These are phyloP conservation scores for Paecilomyces fulvus DNA, from an alignment of 2,329 filamentous ascomycete genomes.

Conservation along the genomic window DNA sequence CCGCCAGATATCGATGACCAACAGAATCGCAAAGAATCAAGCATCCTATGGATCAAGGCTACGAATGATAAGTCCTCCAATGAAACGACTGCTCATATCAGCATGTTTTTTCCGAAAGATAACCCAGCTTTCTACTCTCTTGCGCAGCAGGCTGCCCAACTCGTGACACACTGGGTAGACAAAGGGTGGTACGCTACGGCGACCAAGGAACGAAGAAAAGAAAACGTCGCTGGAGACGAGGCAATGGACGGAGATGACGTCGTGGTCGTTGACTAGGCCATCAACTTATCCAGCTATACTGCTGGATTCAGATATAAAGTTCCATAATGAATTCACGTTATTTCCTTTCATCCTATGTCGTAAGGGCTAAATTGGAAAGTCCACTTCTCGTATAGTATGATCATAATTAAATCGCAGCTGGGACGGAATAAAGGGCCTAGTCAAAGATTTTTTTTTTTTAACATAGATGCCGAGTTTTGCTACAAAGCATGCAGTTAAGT, in stretches of 20 bases:
- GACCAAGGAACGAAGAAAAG: conserved; percentile 3
- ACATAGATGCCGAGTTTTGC: no score
- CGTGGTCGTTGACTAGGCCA: conserved; percentile 20
- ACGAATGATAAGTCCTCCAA: conserved; percentile 72
- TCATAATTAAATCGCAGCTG: neutral
- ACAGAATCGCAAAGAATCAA: conserved; percentile 22
- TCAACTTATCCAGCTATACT: neutral
- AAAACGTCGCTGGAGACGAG: conserved; percentile 10
- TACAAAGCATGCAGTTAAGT: no score
- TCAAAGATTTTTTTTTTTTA: no score
- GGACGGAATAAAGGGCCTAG: no score
- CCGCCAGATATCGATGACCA: conserved; percentile 46
- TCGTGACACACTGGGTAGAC: conserved; percentile 32
- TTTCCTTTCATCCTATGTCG: neutral
- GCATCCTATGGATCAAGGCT: conserved; percentile 56
- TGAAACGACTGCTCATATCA: conserved; percentile 69
- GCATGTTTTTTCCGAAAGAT: conserved; percentile 37
- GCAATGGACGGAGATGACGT: conserved; percentile 28
- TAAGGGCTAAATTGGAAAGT: no score
- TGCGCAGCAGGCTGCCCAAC: conserved; percentile 28
- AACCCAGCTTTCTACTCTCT: conserved; percentile 38
- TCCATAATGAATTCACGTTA: neutral
- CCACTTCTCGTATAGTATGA: neutral
- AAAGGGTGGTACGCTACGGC: conserved; percentile 30
- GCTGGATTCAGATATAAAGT: neutral